A percentile compares a stretch with the other conserved stretches of the same genome.
Evolutionary conservation across 306 rosid species (phyloP).

Genomic region (Rosa rugosa): DNA sequence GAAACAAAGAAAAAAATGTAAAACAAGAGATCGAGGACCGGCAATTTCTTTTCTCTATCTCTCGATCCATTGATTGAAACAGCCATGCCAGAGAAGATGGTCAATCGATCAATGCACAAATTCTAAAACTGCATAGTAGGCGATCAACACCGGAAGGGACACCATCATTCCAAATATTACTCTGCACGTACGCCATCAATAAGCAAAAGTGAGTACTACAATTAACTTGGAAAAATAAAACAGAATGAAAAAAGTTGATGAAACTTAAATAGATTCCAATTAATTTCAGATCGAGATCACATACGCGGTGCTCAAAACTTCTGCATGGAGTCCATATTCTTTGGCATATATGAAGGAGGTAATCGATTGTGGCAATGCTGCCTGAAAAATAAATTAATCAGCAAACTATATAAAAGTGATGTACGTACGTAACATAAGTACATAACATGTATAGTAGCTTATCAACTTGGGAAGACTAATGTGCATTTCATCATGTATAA

Average conservation of each 20-base stretch:
- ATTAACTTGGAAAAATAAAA: not conserved
- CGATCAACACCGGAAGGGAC: conserved; percentile 72
- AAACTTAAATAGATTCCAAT: not conserved
- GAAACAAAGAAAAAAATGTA: not conserved
- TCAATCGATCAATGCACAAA: conserved; percentile 30
- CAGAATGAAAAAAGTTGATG: not conserved
- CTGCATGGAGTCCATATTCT: conserved; percentile 85
- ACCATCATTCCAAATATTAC: conserved; percentile 82
- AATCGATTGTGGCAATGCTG: conserved; percentile 93
- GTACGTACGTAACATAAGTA: not conserved
- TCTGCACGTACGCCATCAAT: conserved; percentile 48
- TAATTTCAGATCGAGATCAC: conserved; percentile 16
- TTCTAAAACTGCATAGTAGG: conserved; percentile 68
- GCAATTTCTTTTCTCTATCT: not conserved
- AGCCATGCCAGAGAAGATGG: not conserved
- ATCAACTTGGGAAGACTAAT: not conserved
- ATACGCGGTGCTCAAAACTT: conserved; percentile 95
- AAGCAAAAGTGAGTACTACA: not conserved
- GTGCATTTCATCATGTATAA: not conserved
- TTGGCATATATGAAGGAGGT: conserved; percentile 89
- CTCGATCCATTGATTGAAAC: not conserved
- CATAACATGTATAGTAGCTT: not conserved
- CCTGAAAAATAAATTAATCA: conserved; percentile 38
- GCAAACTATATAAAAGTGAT: not conserved
- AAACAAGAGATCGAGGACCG: not conserved